These are phyloP conservation scores for Ogataea parapolymorpha DNA, from an alignment of 805 yeast genomes.

Conservation along the genomic window DNA sequence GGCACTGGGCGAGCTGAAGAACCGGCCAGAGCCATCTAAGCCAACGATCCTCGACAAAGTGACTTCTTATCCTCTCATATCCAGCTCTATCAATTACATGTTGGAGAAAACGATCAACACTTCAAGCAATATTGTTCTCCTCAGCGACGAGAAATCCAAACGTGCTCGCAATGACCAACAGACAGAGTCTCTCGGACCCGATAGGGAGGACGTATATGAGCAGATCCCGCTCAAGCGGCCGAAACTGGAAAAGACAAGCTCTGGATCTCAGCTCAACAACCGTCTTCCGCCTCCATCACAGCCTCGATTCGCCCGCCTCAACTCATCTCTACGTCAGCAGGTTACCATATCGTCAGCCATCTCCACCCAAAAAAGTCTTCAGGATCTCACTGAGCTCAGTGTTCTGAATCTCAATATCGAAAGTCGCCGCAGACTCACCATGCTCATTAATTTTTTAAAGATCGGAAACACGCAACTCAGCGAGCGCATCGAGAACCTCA, in stretches of 20 bases:
- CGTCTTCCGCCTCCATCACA: slow-evolving; percentile 11
- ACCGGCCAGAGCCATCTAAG: slow-evolving; percentile 6
- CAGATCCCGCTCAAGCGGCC: slow-evolving; percentile 17
- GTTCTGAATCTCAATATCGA: slow-evolving; percentile 46
- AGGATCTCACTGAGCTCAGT: slow-evolving; percentile 34
- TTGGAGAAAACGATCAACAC: slow-evolving; percentile 34
- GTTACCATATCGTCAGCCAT: slow-evolving; percentile 30
- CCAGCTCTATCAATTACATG: slow-evolving; percentile 35
- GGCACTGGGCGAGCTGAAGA: slow-evolving; percentile 30
- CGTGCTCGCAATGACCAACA: slow-evolving; percentile 15
- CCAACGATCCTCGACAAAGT: slow-evolving; percentile 34
- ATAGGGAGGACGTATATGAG: background rate
- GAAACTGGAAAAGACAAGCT: slow-evolving; percentile 13
- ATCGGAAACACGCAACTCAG: slow-evolving; percentile 78
- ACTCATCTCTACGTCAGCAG: slow-evolving; percentile 26
- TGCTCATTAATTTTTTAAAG: slow-evolving; percentile 74
- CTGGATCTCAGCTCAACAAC: slow-evolving; percentile 6
- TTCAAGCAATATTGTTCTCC: slow-evolving; percentile 24
- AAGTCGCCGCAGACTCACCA: slow-evolving; percentile 69
- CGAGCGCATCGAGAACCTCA: slow-evolving; percentile 56
- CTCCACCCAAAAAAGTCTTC: slow-evolving; percentile 30
- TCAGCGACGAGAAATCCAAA: slow-evolving; percentile 16
- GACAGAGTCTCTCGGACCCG: background rate
- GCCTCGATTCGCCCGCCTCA: slow-evolving; percentile 16
- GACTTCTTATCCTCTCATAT: slow-evolving; percentile 36